A percentile compares a stretch with the other conserved stretches of the same genome.
Evolutionary conservation across 1,284 basidiomycete genomes (phyloP).

Genomic region (Chondrostereum purpureum): DNA sequence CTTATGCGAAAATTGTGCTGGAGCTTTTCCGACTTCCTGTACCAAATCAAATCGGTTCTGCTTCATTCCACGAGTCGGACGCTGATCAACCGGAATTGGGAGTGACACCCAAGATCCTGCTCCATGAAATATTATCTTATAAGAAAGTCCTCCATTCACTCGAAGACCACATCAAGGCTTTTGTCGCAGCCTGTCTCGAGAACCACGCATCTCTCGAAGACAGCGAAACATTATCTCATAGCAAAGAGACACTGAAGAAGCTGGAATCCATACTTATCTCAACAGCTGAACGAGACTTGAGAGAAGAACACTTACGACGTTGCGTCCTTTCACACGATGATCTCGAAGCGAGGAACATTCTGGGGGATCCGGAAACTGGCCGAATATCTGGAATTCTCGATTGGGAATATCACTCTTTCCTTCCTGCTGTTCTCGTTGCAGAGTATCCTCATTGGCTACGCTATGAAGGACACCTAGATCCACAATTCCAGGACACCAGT

Average conservation of each 20-base stretch:
- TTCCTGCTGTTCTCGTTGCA: slow-evolving; percentile 1
- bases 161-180: neutral
- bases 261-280: neutral
- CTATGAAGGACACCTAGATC: slow-evolving; percentile 1
- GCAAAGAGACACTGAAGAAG: neutral
- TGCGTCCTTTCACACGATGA: slow-evolving; percentile 4
- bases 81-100: neutral
- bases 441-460: slow-evolving; percentile 3
- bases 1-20: neutral
- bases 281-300: neutral
- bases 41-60: neutral
- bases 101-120: neutral
- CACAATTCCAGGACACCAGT: neutral
- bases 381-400: slow-evolving; percentile 2
- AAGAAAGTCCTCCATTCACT: neutral
- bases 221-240: neutral
- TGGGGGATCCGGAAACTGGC: neutral
- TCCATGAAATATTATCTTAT: neutral
- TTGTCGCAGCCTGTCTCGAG: neutral
- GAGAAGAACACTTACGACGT: neutral
- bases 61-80: no score
- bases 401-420: neutral
- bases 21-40: neutral
- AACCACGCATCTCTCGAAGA: neutral
- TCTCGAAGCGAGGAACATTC: slow-evolving; percentile 7